These are phyloP conservation scores for Zymoseptoria ardabiliae DNA, from an alignment of 2,329 filamentous ascomycete genomes.

Conservation along the genomic window DNA sequence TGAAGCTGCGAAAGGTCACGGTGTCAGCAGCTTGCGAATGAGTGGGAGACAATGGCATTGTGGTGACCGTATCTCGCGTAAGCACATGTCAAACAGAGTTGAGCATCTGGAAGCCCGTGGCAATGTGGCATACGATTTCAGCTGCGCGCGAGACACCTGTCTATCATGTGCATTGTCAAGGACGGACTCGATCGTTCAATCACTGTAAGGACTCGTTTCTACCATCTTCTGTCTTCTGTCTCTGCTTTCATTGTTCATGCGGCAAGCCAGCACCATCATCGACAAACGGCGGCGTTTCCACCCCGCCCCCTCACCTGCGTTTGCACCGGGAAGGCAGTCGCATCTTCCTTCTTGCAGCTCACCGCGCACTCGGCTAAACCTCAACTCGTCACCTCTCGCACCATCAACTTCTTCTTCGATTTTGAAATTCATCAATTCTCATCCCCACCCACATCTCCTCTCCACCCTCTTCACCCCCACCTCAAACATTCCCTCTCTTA, in stretches of 20 bases:
- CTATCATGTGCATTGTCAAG: not conserved
- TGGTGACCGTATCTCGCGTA: conserved; percentile 10
- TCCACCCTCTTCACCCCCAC: not conserved
- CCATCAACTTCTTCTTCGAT: not conserved
- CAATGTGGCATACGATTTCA: not conserved
- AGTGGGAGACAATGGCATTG: conserved; percentile 6
- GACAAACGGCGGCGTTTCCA: conserved; percentile 9
- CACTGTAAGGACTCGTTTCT: not conserved
- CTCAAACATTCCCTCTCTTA: not conserved
- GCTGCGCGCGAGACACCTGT: not conserved
- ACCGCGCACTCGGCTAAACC: not conserved
- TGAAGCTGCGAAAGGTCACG: not conserved
- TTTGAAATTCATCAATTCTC: not conserved
- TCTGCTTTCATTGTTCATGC: conserved; percentile 2
- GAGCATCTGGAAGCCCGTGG: not conserved
- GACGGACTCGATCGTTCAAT: not conserved
- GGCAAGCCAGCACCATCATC: not conserved
- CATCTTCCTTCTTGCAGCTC: not conserved
- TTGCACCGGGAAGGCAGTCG: not conserved
- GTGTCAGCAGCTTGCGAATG: not conserved
- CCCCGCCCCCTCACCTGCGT: conserved; percentile 1
- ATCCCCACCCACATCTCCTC: not conserved
- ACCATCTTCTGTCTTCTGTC: conserved; percentile 1
- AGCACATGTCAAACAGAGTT: conserved; percentile 1
- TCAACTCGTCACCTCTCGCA: not conserved